Evolutionary conservation across 352 stramenopile genomes (phyloP), one percentile per base, ranked within the genome.

Genomic region (Halophytophthora batemanensis): DNA sequence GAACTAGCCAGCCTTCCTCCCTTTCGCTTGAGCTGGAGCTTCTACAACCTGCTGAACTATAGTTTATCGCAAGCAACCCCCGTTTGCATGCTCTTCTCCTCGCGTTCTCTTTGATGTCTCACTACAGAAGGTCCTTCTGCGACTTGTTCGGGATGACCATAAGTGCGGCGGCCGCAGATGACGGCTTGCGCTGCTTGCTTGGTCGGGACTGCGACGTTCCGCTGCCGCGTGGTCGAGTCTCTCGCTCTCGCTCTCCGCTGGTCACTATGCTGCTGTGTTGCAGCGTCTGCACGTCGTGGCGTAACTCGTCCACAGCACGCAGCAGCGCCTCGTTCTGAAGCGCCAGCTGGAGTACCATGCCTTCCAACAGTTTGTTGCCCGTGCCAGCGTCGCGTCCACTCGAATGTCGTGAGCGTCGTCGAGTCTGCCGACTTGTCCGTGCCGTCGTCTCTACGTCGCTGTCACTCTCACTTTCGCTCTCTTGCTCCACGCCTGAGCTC

Each of bases 281-380:
- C 19, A 71, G 51, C 15, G 12, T 40, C 15, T 67, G 57, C 21
- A 77, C 43, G 18, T 82, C 69, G 28, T 52, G 45, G 12, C 59
- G 67, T 21, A 86, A 21, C 11, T 82, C 66, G 5, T 76, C 75
- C 4, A 86, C 44, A 12, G 74, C 64, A n/a, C 64, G 71, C 34
- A 82, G 37, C 8, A 83, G 53, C 8, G 53, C 65, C 36, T 80
- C 71, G 46, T 82, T 86, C 51, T 83, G 71, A 7, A 83, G 58
- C 17, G 74, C 71, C 3, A 86, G 58, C 41, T 83, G 74, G 6
- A 86, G 41, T 10, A 86, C 56, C 71, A 86, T 82, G 31, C 69
- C 74, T 43, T 82, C 60, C 1, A 85, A 53, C 8, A 76, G 46
- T 45, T 62, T 81, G n/a, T 47, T 72, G 19, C 57, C 61, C 10